Base-by-base conservation (phyloP, 1,284 basidiomycete genomes). In the Leccinum solheimii region DNA sequence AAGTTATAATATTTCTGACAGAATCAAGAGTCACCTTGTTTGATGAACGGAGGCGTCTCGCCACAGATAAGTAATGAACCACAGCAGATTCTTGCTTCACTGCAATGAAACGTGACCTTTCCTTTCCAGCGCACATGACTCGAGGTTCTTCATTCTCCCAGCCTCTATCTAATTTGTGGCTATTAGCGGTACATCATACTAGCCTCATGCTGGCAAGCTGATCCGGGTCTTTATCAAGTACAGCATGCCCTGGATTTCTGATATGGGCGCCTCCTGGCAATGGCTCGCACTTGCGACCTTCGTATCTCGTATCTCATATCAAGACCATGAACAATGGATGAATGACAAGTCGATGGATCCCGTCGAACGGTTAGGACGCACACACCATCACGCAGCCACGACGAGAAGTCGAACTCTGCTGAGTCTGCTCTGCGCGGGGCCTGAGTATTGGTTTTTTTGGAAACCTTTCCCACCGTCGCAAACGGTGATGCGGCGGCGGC, bases 181-280 rank as follows among this genome's bases (percentile, higher is more conserved):
- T 36, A 32, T 53, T 23, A 32, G 52, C 34, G 21, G 53, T 26
- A 55, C 13, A 27, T 40, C 14, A 16, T 55, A 55, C 23, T 40
- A 14, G 53, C 53, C 34, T 55, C 53, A 38, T 55, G 26, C 23
- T 52, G 50, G 55, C 50, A 52, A 30, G 27, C 23, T 56, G 34
- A 56, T 36, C 30, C 30, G 43, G 8, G 10, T 60, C 55, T 58
- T 60, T 56, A 59, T 55, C 11, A 3, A 55, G 21, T 62, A 72
- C 70, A 74, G 72, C 70, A 63, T 63, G 66, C 53, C 61, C 19
- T 23, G 21, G 52, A 43, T 55, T 10, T 4, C 43, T 27, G 51
- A 54, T 48, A 63, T 61, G 56, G 60, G 59, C 67, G 62, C 38
- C 23, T 36, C 14, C 32, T 32, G 40, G 19, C 49, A 19, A 36